Evolutionary conservation across 805 yeast genomes (phyloP).

Genomic region (Barnettozyma wickerhamii): DNA sequence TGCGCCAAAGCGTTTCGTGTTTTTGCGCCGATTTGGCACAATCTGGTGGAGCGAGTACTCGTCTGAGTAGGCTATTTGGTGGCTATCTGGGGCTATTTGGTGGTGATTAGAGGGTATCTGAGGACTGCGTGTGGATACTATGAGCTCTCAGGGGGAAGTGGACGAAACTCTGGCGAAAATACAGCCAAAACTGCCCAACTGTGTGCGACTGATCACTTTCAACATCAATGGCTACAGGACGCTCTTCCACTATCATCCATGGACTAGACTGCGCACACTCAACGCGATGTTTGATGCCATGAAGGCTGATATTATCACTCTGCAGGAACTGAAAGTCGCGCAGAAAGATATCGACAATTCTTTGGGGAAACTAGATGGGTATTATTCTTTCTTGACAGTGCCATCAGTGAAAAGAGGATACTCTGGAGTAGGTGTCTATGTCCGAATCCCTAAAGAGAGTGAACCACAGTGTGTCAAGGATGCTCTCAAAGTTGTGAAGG

Average conservation of each 20-base stretch:
- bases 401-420: constrained; percentile 76
- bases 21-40: too few relatives aligned
- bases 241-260: constrained; percentile 77
- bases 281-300: constrained; percentile 45
- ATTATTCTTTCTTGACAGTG: constrained; percentile 60
- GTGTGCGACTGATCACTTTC: constrained; percentile 45
- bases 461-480: constrained; percentile 36
- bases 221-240: constrained; percentile 85
- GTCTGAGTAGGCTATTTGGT: too few relatives aligned
- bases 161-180: constrained; percentile 1
- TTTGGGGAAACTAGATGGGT: constrained; percentile 52
- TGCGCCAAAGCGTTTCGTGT: not conserved
- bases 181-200: not conserved
- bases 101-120: too few relatives aligned
- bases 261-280: constrained; percentile 48
- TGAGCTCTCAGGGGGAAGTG: not conserved
- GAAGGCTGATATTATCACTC: constrained; percentile 71
- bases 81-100: too few relatives aligned
- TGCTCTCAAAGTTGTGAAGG: constrained; percentile 54
- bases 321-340: constrained; percentile 82
- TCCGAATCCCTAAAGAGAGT: constrained; percentile 43
- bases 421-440: constrained; percentile 86
- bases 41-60: too few relatives aligned
- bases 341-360: constrained; percentile 40
- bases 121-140: too few relatives aligned